Percentiles rank a stretch among this genome's conserved stretches.
Conservation (phyloP, 2,329 filamentous ascomycete species). For the Botrytis medusae region DNA sequence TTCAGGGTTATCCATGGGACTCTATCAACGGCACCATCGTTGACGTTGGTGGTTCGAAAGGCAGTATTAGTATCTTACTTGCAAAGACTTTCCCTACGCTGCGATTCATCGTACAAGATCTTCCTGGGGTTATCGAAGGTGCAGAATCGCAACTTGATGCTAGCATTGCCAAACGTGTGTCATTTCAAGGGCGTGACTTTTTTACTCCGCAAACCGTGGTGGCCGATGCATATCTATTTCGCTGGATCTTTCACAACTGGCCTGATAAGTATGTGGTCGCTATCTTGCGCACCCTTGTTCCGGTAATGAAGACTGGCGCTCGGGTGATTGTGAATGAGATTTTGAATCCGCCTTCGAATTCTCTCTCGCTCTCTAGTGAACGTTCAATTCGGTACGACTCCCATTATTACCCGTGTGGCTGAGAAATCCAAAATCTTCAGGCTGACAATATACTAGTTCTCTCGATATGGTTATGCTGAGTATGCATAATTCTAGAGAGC, state of each 20-base stretch:
- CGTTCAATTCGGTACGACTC: neutral
- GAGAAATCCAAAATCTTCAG: neutral
- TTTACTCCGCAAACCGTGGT: neutral
- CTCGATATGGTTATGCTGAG: slow-evolving; percentile 3
- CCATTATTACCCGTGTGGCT: neutral
- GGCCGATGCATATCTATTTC: slow-evolving; percentile 13
- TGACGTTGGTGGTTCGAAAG: slow-evolving; percentile 33
- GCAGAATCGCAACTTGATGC: slow-evolving; percentile 42
- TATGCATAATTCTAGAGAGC: neutral
- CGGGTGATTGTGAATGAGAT: neutral
- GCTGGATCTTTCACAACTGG: slow-evolving; percentile 14
- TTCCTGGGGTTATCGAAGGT: neutral
- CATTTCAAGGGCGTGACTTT: neutral
- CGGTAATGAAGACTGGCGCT: neutral
- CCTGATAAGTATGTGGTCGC: neutral
- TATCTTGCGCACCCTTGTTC: neutral
- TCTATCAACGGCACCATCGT: neutral
- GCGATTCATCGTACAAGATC: slow-evolving; percentile 33
- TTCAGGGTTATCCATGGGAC: neutral
- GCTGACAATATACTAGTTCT: neutral
- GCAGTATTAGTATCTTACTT: slow-evolving; percentile 31
- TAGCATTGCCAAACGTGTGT: slow-evolving; percentile 21
- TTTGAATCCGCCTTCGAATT: neutral
- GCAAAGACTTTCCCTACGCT: slow-evolving; percentile 30
- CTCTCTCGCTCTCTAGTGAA: neutral